Base-by-base conservation (phyloP, 2,329 filamentous ascomycete genomes). In the Taxawa tesnikishii region DNA sequence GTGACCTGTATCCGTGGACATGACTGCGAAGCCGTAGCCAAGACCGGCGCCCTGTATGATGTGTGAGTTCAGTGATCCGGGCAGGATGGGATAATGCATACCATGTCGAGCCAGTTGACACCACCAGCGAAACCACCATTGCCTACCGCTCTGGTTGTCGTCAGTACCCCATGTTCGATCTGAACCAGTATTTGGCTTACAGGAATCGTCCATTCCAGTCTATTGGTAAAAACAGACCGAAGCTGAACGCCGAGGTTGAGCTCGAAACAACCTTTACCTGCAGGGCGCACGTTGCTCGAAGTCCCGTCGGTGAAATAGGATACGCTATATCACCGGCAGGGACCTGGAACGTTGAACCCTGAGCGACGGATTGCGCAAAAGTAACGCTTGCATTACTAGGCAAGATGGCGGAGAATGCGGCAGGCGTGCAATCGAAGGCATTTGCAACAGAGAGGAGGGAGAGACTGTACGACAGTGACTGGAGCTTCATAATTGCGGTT, bases 21-120 rank as follows among this genome's bases (percentile, higher is more conserved):
- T 57, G 13, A 49, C 45, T 4, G 61, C 61, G 31, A 63, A 62
- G 4, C 60, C 59, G 36, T 62, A 63, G 3, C 45, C 39, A 1
- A 52, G 39, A 4, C 51, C 50, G 19, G 19, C 19, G 19, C 19
- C 19, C 19, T 23, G 3, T 2, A n/a, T 8, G 19, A 8, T 23
- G 19, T n/a, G 19, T 23, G n/a, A n/a, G 19, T 23, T 23, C 8
- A n/a, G n/a, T n/a, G n/a, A n/a, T n/a, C n/a, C n/a, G n/a, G n/a
- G n/a, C n/a, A n/a, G 19, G 19, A 8, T 23, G 19, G 19, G 19
- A 23, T n/a, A n/a, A 23, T 8, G n/a, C 44, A 32, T 21, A 39
- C 65, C 63, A 68, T 67, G 36, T 66, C 65, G 3, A 56, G 49
- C 52, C 56, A 65, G 34, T 64, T 64, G 33, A 67, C 59, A 9